Percentiles rank a stretch among this genome's conserved stretches.
Conservation (phyloP, 2,329 filamentous ascomycete species). For the Arthrobotrys entomopaga region DNA sequence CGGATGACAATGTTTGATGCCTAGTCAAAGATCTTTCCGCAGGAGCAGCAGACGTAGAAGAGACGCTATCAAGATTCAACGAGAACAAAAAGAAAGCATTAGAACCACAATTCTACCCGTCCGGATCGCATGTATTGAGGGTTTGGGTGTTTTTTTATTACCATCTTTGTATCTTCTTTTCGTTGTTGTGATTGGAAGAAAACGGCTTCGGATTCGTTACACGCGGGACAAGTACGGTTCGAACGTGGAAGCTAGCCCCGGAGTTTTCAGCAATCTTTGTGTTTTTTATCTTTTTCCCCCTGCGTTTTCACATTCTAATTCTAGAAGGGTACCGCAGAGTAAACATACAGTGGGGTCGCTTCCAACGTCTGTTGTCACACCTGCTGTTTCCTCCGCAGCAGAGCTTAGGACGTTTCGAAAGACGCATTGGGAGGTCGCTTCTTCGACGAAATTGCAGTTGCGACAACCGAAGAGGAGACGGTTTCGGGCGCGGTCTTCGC, state of each 20-base stretch:
- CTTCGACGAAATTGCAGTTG: slow-evolving; percentile 90
- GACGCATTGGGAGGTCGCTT: slow-evolving; percentile 86
- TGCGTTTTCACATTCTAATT: neutral
- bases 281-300: neutral
- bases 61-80: slow-evolving; percentile 72
- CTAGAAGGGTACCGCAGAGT: slow-evolving; percentile 19
- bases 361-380: slow-evolving; percentile 95
- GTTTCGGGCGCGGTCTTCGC: slow-evolving; percentile 85
- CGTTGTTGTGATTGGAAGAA: slow-evolving; percentile 99
- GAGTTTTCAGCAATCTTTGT: slow-evolving; percentile 56
- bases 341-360: slow-evolving; percentile 97
- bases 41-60: slow-evolving; percentile 93
- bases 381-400: slow-evolving; percentile 91
- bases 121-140: slow-evolving; percentile 9
- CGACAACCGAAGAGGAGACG: slow-evolving; percentile 94
- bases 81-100: too few relatives aligned
- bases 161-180: slow-evolving; percentile 97
- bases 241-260: slow-evolving; percentile 83
- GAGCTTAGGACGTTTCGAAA: slow-evolving; percentile 95
- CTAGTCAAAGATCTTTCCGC: slow-evolving; percentile 77
- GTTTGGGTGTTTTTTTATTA: slow-evolving; percentile 65
- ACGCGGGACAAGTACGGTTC: slow-evolving; percentile 84
- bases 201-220: slow-evolving; percentile 87
- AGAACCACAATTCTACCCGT: too few relatives aligned
- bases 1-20: slow-evolving; percentile 53